A percentile compares a stretch with the other conserved stretches of the same genome.
These are phyloP conservation scores for Yamadazyma akitaensis DNA, from an alignment of 805 yeast genomes.

Conservation along the genomic window DNA sequence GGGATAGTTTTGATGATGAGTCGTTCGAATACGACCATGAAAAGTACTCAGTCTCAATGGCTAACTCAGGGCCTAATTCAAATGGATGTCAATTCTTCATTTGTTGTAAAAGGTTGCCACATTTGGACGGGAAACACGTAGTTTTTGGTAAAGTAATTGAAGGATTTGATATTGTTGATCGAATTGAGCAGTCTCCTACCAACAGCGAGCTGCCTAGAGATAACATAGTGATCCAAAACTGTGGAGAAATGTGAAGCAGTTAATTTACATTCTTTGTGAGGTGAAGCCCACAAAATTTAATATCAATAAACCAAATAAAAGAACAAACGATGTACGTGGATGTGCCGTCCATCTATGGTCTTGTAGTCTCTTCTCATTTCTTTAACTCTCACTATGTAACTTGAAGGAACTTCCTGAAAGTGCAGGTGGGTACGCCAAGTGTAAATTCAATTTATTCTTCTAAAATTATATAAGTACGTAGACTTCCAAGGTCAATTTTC, in stretches of 20 bases:
- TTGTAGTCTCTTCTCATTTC: no score
- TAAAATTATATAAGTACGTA: no score
- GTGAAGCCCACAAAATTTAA: no score
- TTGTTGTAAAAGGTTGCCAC: constrained; percentile 47
- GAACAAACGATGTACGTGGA: no score
- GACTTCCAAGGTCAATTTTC: no score
- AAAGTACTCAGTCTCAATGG: constrained; percentile 82
- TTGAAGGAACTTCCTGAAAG: no score
- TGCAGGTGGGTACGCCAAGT: no score
- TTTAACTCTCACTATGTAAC: no score
- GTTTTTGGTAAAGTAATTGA: constrained; percentile 91
- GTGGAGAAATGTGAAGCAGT: constrained; percentile 18
- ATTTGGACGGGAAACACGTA: constrained; percentile 93
- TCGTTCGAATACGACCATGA: constrained; percentile 68
- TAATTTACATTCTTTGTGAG: no score
- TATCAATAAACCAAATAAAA: no score
- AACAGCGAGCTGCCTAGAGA: constrained; percentile 13
- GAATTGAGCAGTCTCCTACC: constrained; percentile 3
- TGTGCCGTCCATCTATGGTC: no score
- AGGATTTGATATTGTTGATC: constrained; percentile 77
- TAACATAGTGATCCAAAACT: constrained; percentile 13
- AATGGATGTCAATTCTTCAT: constrained; percentile 49
- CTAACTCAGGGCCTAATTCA: constrained; percentile 54
- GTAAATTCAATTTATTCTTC: no score
- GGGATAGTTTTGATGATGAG: constrained; percentile 44